phyloP scores from a whole-genome alignment of 1,284 basidiomycete species.

The Tetrapyrgos nigripes region DNA sequence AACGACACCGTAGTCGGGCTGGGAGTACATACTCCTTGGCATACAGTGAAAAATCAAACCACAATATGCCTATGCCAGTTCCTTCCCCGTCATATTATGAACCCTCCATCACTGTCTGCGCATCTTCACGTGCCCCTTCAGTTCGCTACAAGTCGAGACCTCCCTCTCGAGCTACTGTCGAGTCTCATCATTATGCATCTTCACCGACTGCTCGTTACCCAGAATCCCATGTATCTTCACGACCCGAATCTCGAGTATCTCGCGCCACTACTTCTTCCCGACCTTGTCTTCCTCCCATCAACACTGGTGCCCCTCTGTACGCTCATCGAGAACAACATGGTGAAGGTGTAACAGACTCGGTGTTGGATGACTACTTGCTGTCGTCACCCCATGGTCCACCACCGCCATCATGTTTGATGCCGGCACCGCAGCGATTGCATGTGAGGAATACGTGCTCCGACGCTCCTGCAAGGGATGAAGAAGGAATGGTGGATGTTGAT shows the following conservation, averaged over 20 bases:
- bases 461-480: background rate
- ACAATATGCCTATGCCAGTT: background rate
- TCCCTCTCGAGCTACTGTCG: background rate
- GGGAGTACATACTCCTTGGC: background rate
- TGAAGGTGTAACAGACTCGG: constrained; percentile 11
- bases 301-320: constrained; percentile 2
- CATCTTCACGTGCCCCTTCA: background rate
- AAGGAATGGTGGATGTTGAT: constrained; percentile 13
- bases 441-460: constrained; percentile 10
- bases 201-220: background rate
- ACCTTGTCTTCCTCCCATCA: constrained; percentile 2
- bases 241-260: background rate
- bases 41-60: too few species aligned
- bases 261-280: background rate
- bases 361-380: constrained; percentile 18
- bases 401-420: constrained; percentile 15
- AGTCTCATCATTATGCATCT: background rate
- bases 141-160: constrained; percentile 4
- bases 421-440: constrained; percentile 20
- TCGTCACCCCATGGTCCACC: constrained; percentile 1
- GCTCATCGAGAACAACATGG: background rate
- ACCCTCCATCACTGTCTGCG: background rate
- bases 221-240: background rate
- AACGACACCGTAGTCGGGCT: background rate
- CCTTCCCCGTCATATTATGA: constrained; percentile 7